Conservation (phyloP, 163 green algal genomes). For the Botryococcus braunii region DNA sequence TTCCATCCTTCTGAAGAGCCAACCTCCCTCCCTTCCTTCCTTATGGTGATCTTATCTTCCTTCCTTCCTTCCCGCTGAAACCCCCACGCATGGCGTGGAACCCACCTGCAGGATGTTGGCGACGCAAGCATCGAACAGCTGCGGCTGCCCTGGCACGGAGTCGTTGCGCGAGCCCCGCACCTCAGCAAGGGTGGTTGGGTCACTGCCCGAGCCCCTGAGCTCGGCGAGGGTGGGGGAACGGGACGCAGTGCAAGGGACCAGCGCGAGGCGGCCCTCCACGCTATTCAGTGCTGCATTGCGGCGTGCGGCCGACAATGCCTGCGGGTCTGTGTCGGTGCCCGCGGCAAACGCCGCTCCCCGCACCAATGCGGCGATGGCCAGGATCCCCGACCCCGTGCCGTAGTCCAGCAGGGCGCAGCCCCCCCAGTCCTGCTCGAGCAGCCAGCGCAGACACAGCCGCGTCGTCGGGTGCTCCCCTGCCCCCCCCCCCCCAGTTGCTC, state of each 20-base stretch:
- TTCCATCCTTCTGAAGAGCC: no score
- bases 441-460: slow-evolving; percentile 63
- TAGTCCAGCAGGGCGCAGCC: slow-evolving; percentile 54
- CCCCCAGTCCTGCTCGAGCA: slow-evolving; percentile 27
- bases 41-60: no score
- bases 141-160: no score
- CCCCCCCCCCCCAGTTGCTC: not conserved
- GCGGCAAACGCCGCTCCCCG: slow-evolving; percentile 34
- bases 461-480: slow-evolving; percentile 80
- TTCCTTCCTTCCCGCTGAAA: no score
- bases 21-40: no score
- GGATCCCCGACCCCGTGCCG: slow-evolving; percentile 56
- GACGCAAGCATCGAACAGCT: slow-evolving; percentile 52
- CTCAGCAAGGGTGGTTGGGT: no score
- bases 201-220: no score
- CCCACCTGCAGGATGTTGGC: slow-evolving; percentile 72
- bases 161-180: no score
- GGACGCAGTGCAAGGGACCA: slow-evolving; percentile 8
- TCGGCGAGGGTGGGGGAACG: no score
- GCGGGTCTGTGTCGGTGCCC: slow-evolving; percentile 61
- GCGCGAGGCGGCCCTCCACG: slow-evolving; percentile 16
- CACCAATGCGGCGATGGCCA: slow-evolving; percentile 54
- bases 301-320: slow-evolving; percentile 47
- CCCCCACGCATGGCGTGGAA: no score
- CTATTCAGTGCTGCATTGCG: slow-evolving; percentile 67